phyloP scores from a whole-genome alignment of 2,329 filamentous ascomycete species.

The Chaetomiaceae sp. region DNA sequence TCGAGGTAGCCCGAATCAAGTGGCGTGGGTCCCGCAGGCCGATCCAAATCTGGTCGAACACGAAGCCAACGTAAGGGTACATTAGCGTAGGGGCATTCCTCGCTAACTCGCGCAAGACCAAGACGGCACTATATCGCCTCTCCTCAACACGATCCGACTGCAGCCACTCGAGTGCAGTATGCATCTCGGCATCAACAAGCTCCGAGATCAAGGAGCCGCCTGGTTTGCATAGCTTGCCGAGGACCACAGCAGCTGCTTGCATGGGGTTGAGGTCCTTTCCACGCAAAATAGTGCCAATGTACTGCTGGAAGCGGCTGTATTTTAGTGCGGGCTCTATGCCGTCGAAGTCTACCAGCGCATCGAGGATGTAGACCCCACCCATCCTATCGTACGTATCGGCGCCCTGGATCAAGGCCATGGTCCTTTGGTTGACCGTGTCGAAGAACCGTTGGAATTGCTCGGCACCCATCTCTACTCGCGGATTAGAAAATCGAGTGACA shows the following conservation, averaged over 20 bases:
- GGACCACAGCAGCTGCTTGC: slow-evolving; percentile 80
- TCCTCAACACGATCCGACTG: slow-evolving; percentile 94
- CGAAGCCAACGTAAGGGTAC: slow-evolving; percentile 90
- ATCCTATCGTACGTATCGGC: slow-evolving; percentile 83
- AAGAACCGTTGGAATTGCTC: slow-evolving; percentile 68
- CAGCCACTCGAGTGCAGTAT: slow-evolving; percentile 93
- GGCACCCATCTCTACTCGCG: slow-evolving; percentile 62
- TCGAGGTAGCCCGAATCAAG: slow-evolving; percentile 85
- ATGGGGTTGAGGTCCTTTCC: slow-evolving; percentile 90
- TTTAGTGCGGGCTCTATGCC: slow-evolving; percentile 90
- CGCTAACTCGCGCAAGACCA: slow-evolving; percentile 85
- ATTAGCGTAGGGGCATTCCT: slow-evolving; percentile 92
- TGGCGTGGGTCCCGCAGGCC: slow-evolving; percentile 85
- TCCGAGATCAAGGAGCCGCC: slow-evolving; percentile 93
- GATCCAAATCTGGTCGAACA: slow-evolving; percentile 95
- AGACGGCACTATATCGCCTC: slow-evolving; percentile 84
- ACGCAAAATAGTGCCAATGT: slow-evolving; percentile 79
- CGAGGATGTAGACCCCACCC: slow-evolving; percentile 86
- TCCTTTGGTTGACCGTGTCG: slow-evolving; percentile 52
- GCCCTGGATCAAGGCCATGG: slow-evolving; percentile 69
- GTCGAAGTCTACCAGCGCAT: slow-evolving; percentile 92
- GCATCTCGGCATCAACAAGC: slow-evolving; percentile 93
- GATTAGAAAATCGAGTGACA: slow-evolving; percentile 8
- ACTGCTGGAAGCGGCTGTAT: slow-evolving; percentile 89
- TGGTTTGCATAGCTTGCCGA: slow-evolving; percentile 86